These are phyloP conservation scores for Saccharomycopsis schoenii DNA, from an alignment of 805 yeast genomes.

Conservation along the genomic window DNA sequence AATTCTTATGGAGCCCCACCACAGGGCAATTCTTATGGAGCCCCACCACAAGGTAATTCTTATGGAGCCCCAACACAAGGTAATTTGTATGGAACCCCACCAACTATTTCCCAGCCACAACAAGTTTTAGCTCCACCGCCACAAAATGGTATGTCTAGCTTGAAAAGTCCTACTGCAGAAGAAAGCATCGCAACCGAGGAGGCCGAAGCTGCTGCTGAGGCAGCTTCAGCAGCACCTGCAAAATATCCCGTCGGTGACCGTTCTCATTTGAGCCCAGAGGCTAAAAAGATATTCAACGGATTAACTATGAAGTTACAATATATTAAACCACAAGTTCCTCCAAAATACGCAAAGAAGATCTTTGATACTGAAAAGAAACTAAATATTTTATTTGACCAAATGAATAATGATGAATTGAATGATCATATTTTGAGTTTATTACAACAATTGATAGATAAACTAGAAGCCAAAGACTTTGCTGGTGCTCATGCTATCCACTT, in stretches of 20 bases:
- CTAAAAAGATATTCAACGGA: slow-evolving; percentile 47
- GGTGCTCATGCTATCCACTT: slow-evolving; percentile 48
- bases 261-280: slow-evolving; percentile 50
- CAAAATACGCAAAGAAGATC: slow-evolving; percentile 60
- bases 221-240: slow-evolving; percentile 20
- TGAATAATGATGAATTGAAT: slow-evolving; percentile 62
- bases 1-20: slow-evolving; percentile 9
- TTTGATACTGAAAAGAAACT: slow-evolving; percentile 77
- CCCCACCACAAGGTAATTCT: slow-evolving; percentile 13
- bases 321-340: slow-evolving; percentile 68
- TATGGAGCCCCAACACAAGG: neutral
- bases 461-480: slow-evolving; percentile 45
- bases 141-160: neutral
- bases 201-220: slow-evolving; percentile 20
- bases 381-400: slow-evolving; percentile 62
- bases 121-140: slow-evolving; percentile 11
- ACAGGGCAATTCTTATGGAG: slow-evolving; percentile 10
- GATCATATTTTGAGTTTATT: slow-evolving; percentile 46
- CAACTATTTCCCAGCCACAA: neutral
- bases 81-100: neutral
- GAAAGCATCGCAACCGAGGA: slow-evolving; percentile 20
- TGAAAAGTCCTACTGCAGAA: slow-evolving; percentile 19
- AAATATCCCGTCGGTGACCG: slow-evolving; percentile 55
- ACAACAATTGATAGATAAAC: slow-evolving; percentile 37
- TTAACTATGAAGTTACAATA: slow-evolving; percentile 46